Evolutionary conservation across 768 basidiomycete species (phyloP), one percentile per base, ranked within the genome.

Genomic region (Leccinum uliginosum): DNA sequence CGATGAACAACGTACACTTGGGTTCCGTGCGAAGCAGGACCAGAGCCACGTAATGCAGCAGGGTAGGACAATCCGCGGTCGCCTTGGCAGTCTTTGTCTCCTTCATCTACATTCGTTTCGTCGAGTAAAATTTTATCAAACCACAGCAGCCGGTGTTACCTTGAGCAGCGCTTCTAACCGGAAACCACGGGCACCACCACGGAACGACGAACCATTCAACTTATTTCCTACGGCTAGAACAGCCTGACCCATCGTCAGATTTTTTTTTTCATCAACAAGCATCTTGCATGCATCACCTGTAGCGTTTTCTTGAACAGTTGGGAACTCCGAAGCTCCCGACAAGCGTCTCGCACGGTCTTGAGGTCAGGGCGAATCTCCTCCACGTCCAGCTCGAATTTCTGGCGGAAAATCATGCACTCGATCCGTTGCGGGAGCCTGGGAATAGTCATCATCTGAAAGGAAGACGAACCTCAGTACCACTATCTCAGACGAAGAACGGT

Each of bases 31-130:
- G 80, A 55, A 89, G 64, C 15, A 96, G 76, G 6, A 89, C 79
- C 48, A 82, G 80, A 12, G 90, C 91, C n/a, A 96, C 69, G 67
- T 93, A 96, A 69, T 96, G 94, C 12, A 97, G 77, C n/a, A 98
- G 75, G 0, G 93, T 96, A 0, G 93, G 92, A 61, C 91, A 95
- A 7, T 83, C 83, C 0, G 82, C 50, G 0, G 82, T 81, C 0
- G 81, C 82, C 55, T 82, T 86, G 0, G 81, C 83, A 1, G 91
- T 89, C 72, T 83, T 91, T 8, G 87, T 93, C 62, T 94, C 92
- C 66, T 84, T 87, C 73, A 93, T 72, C 93, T 96, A 59, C 30
- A 21, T n/a, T 48, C 12, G 35, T 38, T 38, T 32, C 4, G 17
- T 32, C 8, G 34, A 35, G 21, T 50, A 44, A 10, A 26, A 6